Conservation (phyloP, 768 basidiomycete genomes). For the Mycena vitilis region DNA sequence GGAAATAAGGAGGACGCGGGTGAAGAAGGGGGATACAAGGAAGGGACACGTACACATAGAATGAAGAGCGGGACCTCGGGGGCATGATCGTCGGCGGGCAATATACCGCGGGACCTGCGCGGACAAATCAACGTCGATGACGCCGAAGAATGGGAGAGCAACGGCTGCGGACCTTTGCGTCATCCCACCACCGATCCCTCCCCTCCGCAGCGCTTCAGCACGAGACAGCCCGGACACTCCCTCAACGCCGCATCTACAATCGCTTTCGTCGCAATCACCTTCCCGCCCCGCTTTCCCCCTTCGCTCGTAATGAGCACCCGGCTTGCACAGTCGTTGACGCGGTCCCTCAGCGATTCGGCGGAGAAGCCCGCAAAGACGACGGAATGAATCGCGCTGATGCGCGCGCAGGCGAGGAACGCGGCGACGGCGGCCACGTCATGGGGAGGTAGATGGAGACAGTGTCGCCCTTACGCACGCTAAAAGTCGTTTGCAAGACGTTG, state of each 20-base stretch:
- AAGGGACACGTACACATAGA: conserved; percentile 88
- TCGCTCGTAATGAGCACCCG: conserved; percentile 94
- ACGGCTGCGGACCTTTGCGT: conserved; percentile 88
- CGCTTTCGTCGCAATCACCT: conserved; percentile 93
- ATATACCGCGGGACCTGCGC: conserved; percentile 82
- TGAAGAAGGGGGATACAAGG: no score
- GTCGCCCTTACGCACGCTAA: conserved; percentile 95
- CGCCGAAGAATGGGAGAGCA: no score
- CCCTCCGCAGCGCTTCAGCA: conserved; percentile 84
- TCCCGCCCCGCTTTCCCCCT: conserved; percentile 94
- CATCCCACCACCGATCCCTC: conserved; percentile 97
- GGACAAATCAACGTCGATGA: no score
- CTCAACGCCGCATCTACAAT: conserved; percentile 94
- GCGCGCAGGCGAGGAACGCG: conserved; percentile 97
- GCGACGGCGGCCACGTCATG: conserved; percentile 95
- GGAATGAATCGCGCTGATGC: conserved; percentile 96
- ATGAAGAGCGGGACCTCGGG: conserved; percentile 99
- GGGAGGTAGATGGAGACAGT: conserved; percentile 92
- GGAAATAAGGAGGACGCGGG: neutral
- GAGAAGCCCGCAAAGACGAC: conserved; percentile 99
- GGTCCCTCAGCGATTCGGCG: conserved; percentile 93
- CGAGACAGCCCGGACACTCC: conserved; percentile 85
- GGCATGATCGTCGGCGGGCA: conserved; percentile 90
- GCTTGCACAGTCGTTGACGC: conserved; percentile 88
- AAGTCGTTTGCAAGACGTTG: conserved; percentile 83